Base-by-base conservation (phyloP, 2,329 filamentous ascomycete species). In the Huntiella decipiens region DNA sequence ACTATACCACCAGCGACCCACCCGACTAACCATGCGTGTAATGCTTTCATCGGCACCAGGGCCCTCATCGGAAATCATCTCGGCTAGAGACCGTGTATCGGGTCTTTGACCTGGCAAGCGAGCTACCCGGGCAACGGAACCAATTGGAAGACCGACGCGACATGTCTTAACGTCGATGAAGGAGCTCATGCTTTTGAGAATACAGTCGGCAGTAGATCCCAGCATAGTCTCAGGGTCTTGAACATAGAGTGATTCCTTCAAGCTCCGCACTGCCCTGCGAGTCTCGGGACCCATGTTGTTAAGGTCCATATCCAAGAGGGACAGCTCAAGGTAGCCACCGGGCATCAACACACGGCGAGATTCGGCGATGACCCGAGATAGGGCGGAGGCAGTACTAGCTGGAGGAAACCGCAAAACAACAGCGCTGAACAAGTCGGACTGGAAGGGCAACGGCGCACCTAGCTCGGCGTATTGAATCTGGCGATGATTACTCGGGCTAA, bases 1-100 rank as follows among this genome's bases (percentile, higher is more conserved):
- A 7, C 77, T 82, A 61, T 94, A 96, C 91, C 91, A 98, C 85
- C 88, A 96, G 38, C 91, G 73, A 2, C 86, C 88, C 8, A 96
- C 88, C 51, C 78, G 80, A 12, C 86, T 81, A 16, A 96, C 86
- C 70, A 93, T 93, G 56, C 84, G 87, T 11, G 85, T 84, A 56
- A 96, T 94, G 53, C 77, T 79, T 56, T 86, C 83, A 53, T 94
- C 85, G 16, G 81, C 79, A 11, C 72, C 66, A 0, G 74, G 68
- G n/a, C 74, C 72, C 33, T 77, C 70, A 52, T 84, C 78, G 28
- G 70, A 76, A 61, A 85, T 79, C 63, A 85, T 75, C 55, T 86
- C 81, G 1, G 77, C 75, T 1, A 86, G 64, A 51, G 67, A 73
- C 15, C 70, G 64, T 45, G 72, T 66, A 36, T 74, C 55, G 35